These are phyloP conservation scores for Ogataea allantospora DNA, from an alignment of 805 yeast species.

Conservation along the genomic window DNA sequence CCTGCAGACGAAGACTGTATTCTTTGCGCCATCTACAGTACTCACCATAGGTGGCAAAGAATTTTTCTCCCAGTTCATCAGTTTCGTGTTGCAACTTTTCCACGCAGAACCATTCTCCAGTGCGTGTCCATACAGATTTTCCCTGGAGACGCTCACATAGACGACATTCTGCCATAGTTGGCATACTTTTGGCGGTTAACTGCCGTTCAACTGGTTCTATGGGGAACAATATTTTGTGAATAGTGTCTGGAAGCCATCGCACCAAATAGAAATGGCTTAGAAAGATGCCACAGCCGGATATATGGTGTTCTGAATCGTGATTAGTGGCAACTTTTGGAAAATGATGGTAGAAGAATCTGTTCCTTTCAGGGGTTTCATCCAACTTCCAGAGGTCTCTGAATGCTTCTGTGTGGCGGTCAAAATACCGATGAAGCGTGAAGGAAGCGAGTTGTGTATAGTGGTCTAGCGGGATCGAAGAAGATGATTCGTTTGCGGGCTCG, in stretches of 20 bases:
- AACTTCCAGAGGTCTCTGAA: slow-evolving; percentile 30
- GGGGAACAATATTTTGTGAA: slow-evolving; percentile 29
- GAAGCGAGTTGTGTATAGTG: slow-evolving; percentile 2
- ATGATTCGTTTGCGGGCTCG: slow-evolving; percentile 11
- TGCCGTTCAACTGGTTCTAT: slow-evolving; percentile 25
- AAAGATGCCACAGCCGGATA: slow-evolving; percentile 25
- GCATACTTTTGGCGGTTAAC: slow-evolving; percentile 30
- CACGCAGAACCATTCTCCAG: slow-evolving; percentile 34
- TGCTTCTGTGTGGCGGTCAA: slow-evolving; percentile 29
- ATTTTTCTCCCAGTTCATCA: slow-evolving; percentile 26
- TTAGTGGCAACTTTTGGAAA: slow-evolving; percentile 34
- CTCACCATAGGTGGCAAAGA: slow-evolving; percentile 26
- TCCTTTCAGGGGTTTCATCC: slow-evolving; percentile 30
- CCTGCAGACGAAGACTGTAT: slow-evolving; percentile 12
- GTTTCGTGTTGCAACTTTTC: slow-evolving; percentile 12
- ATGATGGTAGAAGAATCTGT: slow-evolving; percentile 31
- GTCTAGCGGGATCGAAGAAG: slow-evolving; percentile 7
- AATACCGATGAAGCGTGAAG: slow-evolving; percentile 16
- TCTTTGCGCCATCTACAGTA: slow-evolving; percentile 26
- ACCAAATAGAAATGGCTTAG: slow-evolving; percentile 34
- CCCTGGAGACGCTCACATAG: slow-evolving; percentile 31
- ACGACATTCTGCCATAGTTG: slow-evolving; percentile 32
- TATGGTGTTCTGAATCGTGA: slow-evolving; percentile 33
- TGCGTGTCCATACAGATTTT: slow-evolving; percentile 27
- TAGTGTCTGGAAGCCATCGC: slow-evolving; percentile 33